Percentiles rank a stretch among this genome's conserved stretches.
These are phyloP conservation scores for Basidiobolus meristosporus DNA, from an alignment of 371 early-diverging fungal species.

Conservation along the genomic window DNA sequence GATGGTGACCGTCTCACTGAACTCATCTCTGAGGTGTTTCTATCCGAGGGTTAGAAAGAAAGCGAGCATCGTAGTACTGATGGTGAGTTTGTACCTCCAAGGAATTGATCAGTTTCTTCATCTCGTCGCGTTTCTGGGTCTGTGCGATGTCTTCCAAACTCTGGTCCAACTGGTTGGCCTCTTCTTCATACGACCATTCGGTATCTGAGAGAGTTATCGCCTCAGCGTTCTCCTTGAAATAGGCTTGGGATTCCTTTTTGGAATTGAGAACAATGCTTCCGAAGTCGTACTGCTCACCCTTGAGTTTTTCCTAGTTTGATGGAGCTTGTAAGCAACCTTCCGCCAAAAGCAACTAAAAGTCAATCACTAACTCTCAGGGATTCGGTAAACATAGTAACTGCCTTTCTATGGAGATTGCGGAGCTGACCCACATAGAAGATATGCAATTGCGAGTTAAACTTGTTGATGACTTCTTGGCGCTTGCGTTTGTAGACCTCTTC, in stretches of 20 bases:
- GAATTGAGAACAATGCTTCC: no score
- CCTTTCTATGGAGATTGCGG: conserved; percentile 58
- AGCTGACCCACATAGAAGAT: conserved; percentile 69
- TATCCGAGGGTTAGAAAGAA: no score
- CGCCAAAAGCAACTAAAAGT: no score
- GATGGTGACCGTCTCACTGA: conserved; percentile 49
- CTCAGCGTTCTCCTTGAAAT: no score
- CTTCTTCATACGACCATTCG: conserved; percentile 60
- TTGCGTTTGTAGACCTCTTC: conserved; percentile 75
- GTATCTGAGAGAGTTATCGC: conserved; percentile 34
- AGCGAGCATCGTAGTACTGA: no score
- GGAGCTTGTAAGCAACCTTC: no score
- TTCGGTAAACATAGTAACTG: no score
- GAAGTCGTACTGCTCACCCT: no score
- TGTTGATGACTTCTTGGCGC: conserved; percentile 53
- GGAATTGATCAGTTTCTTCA: conserved; percentile 48
- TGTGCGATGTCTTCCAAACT: conserved; percentile 43
- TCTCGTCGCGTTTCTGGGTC: conserved; percentile 50
- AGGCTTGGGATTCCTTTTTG: no score
- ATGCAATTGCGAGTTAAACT: conserved; percentile 56
- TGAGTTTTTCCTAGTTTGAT: no score
- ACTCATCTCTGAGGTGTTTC: conserved; percentile 30
- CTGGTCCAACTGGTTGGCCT: conserved; percentile 30
- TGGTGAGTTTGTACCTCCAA: conserved; percentile 31
- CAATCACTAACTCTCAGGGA: no score